Base-by-base conservation (phyloP, 106 monocot species). In the Phalaenopsis aphrodite region DNA sequence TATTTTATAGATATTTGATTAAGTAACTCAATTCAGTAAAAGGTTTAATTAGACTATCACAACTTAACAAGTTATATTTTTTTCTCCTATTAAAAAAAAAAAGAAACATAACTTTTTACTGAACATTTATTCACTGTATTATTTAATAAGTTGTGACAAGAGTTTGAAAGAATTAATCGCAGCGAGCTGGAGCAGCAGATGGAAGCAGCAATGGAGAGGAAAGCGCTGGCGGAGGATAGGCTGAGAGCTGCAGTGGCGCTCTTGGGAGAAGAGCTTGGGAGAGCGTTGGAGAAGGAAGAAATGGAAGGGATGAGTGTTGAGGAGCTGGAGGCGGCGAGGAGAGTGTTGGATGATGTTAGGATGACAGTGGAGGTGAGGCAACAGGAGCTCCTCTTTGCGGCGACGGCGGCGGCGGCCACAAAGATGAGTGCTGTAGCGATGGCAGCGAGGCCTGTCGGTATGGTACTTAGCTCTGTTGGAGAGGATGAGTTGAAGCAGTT, bases 231-330 rank as follows among this genome's bases (percentile, higher is more conserved):
- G 15, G 41, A 69, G 36, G 15, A 71, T 5, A 71, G 71, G 71
- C 15, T 71, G 71, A 39, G 38, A 19, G 4, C 16, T 2, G 71
- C 41, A 1, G 39, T 16, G 0, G 39, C 10, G 39, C 39, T 9
- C 0, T 3, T 38, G 15, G 41, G 71, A 69, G 71, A 71, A 36
- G 14, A 41, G 39, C 8, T 75, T 42, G 19, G 71, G 71, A 71
- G 14, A 38, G 71, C 71, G 23, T 10, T 79, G 84, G 71, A 76
- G 72, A n/a, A n/a, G 74, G 74, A 75, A 3, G 43, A 43, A 17
- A 43, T 45, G 43, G 45, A 75, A 7, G 74, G 43, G 43, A 16
- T 75, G 18, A 66, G 4, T 75, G 5, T 75, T 16, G 74, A 75
- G 45, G 74, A 75, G 74, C 6, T 75, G 71, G 69, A 36, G 48